phyloP scores from a whole-genome alignment of 2,329 filamentous ascomycete genomes.

The Epichloe typhina region DNA sequence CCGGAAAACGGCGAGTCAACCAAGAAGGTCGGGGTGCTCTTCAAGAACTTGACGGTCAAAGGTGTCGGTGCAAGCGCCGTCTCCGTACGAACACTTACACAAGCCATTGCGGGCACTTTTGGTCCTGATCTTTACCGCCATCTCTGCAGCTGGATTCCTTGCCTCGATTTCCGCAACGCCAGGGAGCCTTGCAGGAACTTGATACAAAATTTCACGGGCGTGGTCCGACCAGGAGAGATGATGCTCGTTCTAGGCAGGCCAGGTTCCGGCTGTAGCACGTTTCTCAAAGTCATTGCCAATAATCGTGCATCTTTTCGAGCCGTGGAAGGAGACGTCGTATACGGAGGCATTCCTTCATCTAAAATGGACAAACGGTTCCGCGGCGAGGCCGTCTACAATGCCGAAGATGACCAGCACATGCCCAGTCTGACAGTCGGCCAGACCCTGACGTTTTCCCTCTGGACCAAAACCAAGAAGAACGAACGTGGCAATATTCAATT shows the following conservation, averaged over 20 bases:
- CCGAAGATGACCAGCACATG: constrained; percentile 65
- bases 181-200: constrained; percentile 1
- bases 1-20: constrained; percentile 38
- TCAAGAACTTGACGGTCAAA: constrained; percentile 63
- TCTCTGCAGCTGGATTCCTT: constrained; percentile 29
- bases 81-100: constrained; percentile 59
- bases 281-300: constrained; percentile 64
- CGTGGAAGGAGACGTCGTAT: constrained; percentile 43
- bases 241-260: constrained; percentile 48
- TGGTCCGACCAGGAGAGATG: constrained; percentile 23
- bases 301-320: constrained; percentile 43
- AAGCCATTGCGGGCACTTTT: constrained; percentile 65
- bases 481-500: constrained; percentile 50
- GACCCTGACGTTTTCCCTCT: constrained; percentile 60
- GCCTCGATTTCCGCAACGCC: not conserved
- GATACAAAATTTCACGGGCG: constrained; percentile 19
- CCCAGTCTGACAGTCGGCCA: constrained; percentile 64
- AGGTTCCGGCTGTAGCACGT: constrained; percentile 63
- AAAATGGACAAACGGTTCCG: constrained; percentile 56
- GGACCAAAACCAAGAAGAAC: constrained; percentile 61
- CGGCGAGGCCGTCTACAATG: constrained; percentile 68
- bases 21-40: constrained; percentile 68
- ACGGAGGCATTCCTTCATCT: constrained; percentile 56
- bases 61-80: constrained; percentile 53
- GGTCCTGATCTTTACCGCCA: constrained; percentile 65